phyloP scores from a whole-genome alignment of 1,139 yeast species.

The Nakaseomyces kungkrabaensis region DNA sequence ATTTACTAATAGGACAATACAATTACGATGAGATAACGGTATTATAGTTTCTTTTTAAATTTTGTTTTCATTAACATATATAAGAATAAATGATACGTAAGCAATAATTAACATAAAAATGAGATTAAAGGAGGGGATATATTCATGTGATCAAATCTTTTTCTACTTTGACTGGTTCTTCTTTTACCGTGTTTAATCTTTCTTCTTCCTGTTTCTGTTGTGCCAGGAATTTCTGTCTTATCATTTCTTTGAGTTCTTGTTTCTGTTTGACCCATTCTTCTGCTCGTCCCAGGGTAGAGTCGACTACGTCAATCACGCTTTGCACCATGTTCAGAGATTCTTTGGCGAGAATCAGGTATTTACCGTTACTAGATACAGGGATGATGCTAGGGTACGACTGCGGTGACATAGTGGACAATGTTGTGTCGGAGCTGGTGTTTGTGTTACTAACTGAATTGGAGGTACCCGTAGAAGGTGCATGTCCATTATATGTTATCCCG shows the following conservation, averaged over 20 bases:
- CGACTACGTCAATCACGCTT: conserved; percentile 72
- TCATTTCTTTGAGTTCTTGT: conserved; percentile 27
- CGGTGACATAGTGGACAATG: not conserved
- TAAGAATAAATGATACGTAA: not conserved
- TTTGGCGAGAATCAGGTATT: conserved; percentile 70
- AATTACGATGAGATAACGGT: too few relatives aligned
- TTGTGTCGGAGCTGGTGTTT: not conserved
- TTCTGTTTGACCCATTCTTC: conserved; percentile 67
- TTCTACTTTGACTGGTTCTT: not conserved
- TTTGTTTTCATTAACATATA: not conserved
- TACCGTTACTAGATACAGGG: conserved; percentile 36
- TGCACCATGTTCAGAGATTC: conserved; percentile 85
- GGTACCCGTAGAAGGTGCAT: not conserved
- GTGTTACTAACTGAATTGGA: not conserved
- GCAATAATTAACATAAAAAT: not conserved
- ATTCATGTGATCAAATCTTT: not conserved
- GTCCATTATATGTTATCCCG: conserved; percentile 1
- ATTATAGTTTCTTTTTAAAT: not conserved
- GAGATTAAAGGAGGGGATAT: not conserved
- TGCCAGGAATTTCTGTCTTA: conserved; percentile 20
- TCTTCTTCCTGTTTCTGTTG: conserved; percentile 9
- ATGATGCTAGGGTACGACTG: conserved; percentile 1
- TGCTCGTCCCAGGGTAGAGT: conserved; percentile 72
- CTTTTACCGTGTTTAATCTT: not conserved
- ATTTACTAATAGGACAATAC: too few relatives aligned